These are phyloP conservation scores for Dalbergia oliveri DNA, from an alignment of 306 rosid genomes.

Conservation along the genomic window DNA sequence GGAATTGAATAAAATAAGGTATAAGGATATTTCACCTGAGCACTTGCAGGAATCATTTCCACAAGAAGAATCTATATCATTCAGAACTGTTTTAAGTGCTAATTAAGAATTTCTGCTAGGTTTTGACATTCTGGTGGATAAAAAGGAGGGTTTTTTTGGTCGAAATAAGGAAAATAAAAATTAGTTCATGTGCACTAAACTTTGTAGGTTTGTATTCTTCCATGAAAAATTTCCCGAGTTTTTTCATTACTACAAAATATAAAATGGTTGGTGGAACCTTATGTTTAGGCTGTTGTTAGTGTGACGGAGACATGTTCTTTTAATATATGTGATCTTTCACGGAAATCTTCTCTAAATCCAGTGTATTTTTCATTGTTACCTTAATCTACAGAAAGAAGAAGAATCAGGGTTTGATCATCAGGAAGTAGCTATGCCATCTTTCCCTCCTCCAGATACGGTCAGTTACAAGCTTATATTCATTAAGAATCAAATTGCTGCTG, in stretches of 20 bases:
- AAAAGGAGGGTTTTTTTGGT: neutral
- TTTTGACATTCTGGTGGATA: neutral
- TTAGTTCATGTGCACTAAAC: conserved; percentile 43
- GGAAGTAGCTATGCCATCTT: conserved; percentile 73
- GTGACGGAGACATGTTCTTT: conserved; percentile 7
- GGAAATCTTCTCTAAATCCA: conserved; percentile 33
- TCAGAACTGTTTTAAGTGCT: conserved; percentile 26
- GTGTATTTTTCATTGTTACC: conserved; percentile 37
- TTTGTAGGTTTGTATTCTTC: conserved; percentile 38
- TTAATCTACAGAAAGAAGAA: conserved; percentile 75
- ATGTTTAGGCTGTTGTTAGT: conserved; percentile 20
- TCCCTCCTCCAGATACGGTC: conserved; percentile 79
- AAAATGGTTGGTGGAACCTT: conserved; percentile 28
- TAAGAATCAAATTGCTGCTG: conserved; percentile 17
- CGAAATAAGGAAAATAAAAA: neutral
- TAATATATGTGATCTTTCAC: neutral
- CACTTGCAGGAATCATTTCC: neutral
- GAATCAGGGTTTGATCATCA: conserved; percentile 81
- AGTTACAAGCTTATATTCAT: conserved; percentile 45
- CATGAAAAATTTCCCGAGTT: conserved; percentile 3
- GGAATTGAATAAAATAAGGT: neutral
- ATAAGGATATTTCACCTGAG: neutral
- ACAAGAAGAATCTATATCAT: neutral
- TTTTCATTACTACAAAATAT: neutral
- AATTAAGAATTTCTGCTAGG: conserved; percentile 6